These are phyloP conservation scores for Aspergillus baeticus DNA, from an alignment of 495 filamentous ascomycete species.

Conservation along the genomic window DNA sequence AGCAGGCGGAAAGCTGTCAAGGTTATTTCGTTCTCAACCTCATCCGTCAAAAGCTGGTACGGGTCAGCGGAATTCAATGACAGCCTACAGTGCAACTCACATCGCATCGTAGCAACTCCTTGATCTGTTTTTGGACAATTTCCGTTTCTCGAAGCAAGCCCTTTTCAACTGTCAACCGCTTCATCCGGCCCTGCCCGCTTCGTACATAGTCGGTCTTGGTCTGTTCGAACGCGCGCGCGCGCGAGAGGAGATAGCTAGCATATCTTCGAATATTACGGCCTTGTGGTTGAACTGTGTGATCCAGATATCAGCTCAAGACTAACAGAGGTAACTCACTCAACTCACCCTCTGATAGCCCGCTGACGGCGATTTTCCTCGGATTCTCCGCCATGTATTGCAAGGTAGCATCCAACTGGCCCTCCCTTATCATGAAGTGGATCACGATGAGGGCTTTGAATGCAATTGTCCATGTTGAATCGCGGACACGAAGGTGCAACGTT, in stretches of 20 bases:
- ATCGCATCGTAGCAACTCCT: constrained; percentile 83
- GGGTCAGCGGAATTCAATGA: constrained; percentile 21
- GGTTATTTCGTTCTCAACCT: constrained; percentile 96
- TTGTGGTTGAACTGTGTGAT: constrained; percentile 74
- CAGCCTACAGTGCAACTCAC: constrained; percentile 48
- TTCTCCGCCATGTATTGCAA: constrained; percentile 82
- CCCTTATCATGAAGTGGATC: constrained; percentile 94
- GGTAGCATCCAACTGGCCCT: constrained; percentile 88
- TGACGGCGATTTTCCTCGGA: constrained; percentile 80
- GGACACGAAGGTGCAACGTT: constrained; percentile 79
- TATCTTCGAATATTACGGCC: constrained; percentile 94
- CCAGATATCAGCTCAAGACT: constrained; percentile 14
- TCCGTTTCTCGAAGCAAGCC: constrained; percentile 92
- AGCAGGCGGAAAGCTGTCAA: constrained; percentile 92
- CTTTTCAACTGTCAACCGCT: constrained; percentile 87
- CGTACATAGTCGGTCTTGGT: constrained; percentile 90
- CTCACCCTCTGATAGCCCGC: constrained; percentile 89
- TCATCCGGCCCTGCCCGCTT: constrained; percentile 75
- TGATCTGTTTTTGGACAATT: constrained; percentile 84
- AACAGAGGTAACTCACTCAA: constrained; percentile 13
- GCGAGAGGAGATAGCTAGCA: constrained; percentile 77
- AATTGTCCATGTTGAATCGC: constrained; percentile 96
- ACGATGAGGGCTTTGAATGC: constrained; percentile 97
- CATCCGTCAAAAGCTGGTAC: constrained; percentile 77
- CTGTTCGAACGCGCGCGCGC: constrained; percentile 77